A percentile compares a stretch with the other conserved stretches of the same genome.
phyloP scores from a whole-genome alignment of 208 protist species.

The Entamoeba histolytica region DNA sequence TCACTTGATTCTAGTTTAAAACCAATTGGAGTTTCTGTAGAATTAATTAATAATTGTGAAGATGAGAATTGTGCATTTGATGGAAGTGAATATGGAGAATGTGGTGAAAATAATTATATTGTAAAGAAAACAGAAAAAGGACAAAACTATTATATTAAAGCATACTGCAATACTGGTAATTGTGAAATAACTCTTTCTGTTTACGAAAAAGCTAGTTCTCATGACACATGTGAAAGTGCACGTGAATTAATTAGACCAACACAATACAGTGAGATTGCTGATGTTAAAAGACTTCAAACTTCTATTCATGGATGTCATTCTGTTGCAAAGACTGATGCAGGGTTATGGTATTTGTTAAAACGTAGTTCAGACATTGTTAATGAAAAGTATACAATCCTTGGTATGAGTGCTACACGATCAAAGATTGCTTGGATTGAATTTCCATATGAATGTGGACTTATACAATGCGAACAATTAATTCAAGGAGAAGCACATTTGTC shows the following conservation, averaged over 20 bases:
- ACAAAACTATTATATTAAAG: not conserved
- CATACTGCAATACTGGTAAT: not conserved
- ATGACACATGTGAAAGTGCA: not conserved
- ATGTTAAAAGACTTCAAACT: not conserved
- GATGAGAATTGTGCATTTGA: not conserved
- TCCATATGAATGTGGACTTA: not conserved
- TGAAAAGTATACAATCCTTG: not conserved
- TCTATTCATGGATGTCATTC: not conserved
- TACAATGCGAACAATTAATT: not conserved
- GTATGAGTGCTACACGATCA: not conserved
- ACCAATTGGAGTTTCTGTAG: not conserved
- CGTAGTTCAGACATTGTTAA: not conserved
- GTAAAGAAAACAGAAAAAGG: not conserved
- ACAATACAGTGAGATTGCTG: not conserved
- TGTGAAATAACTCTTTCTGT: not conserved
- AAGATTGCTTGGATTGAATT: not conserved
- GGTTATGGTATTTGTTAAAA: not conserved
- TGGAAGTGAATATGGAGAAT: not conserved
- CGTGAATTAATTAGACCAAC: not conserved
- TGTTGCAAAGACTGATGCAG: not conserved
- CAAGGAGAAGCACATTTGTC: not conserved
- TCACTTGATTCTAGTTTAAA: not conserved
- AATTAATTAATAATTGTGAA: not conserved
- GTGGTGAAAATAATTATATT: not conserved
- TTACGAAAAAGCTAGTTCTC: not conserved